A percentile compares a stretch with the other conserved stretches of the same genome.
These are phyloP conservation scores for Nectriaceae sp. DNA, from an alignment of 2,329 filamentous ascomycete genomes.

Conservation along the genomic window DNA sequence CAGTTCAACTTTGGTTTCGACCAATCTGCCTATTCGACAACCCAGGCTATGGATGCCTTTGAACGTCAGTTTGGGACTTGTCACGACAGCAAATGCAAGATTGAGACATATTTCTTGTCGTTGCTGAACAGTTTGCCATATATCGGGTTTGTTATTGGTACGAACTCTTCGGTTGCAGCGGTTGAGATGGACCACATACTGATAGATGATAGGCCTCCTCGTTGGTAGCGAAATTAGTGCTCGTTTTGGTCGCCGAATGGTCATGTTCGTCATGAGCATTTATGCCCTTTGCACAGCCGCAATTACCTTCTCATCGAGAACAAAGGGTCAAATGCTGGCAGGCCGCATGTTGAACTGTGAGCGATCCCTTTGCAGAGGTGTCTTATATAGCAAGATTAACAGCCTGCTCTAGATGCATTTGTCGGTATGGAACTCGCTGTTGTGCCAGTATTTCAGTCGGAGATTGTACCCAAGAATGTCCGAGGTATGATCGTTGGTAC, in stretches of 20 bases:
- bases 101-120: neutral
- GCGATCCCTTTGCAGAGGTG: neutral
- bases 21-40: slow-evolving; percentile 34
- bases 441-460: slow-evolving; percentile 36
- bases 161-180: too few species aligned
- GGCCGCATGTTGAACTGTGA: slow-evolving; percentile 33
- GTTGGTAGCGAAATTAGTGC: slow-evolving; percentile 32
- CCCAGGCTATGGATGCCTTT: slow-evolving; percentile 35
- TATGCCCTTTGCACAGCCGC: slow-evolving; percentile 35
- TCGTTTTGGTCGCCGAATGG: slow-evolving; percentile 34
- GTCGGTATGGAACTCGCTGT: slow-evolving; percentile 41
- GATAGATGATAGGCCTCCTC: too few species aligned
- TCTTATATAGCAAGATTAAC: neutral
- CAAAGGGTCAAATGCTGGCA: slow-evolving; percentile 33
- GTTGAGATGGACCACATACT: too few species aligned
- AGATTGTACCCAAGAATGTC: slow-evolving; percentile 29
- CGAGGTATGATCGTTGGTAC: slow-evolving; percentile 31
- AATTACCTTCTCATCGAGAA: slow-evolving; percentile 32
- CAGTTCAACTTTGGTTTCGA: slow-evolving; percentile 39
- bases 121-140: slow-evolving; percentile 5
- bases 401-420: slow-evolving; percentile 22
- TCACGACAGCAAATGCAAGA: neutral
- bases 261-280: slow-evolving; percentile 37
- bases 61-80: slow-evolving; percentile 29
- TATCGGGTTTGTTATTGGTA: slow-evolving; percentile 3